phyloP scores from a whole-genome alignment of 768 basidiomycete genomes.

The Daedalea quercina region DNA sequence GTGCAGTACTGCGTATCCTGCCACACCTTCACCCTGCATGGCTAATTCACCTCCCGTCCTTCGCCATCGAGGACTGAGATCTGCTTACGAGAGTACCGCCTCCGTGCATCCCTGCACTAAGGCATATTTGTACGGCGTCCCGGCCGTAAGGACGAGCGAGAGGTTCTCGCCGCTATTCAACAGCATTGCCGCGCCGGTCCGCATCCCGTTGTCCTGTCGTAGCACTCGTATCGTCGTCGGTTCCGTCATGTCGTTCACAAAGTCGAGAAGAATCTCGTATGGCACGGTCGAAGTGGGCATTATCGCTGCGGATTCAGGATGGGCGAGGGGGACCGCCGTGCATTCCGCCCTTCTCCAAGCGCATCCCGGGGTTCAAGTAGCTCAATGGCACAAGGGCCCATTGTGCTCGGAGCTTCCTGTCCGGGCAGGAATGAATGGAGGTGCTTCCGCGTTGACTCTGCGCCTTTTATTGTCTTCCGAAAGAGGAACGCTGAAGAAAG shows the following conservation, averaged over 20 bases:
- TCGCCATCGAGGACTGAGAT: background rate
- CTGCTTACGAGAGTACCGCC: slow-evolving; percentile 40
- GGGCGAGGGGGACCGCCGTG: background rate
- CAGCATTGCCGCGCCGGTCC: slow-evolving; percentile 29
- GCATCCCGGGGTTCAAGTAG: background rate
- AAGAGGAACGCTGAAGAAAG: slow-evolving; percentile 7
- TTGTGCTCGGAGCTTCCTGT: slow-evolving; percentile 1
- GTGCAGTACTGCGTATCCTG: slow-evolving; percentile 33
- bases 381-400: background rate
- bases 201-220: slow-evolving; percentile 22
- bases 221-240: slow-evolving; percentile 34
- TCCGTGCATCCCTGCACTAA: slow-evolving; percentile 32
- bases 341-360: background rate
- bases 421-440: background rate
- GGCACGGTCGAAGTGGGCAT: slow-evolving; percentile 42
- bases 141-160: slow-evolving; percentile 43
- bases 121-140: slow-evolving; percentile 40
- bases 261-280: slow-evolving; percentile 47
- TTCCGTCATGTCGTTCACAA: slow-evolving; percentile 40
- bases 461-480: slow-evolving; percentile 15
- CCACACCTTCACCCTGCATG: slow-evolving; percentile 38
- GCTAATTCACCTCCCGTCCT: background rate
- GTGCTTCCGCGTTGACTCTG: background rate
- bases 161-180: slow-evolving; percentile 36
- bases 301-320: background rate